A percentile compares a stretch with the other conserved stretches of the same genome.
phyloP scores from a whole-genome alignment of 2,329 filamentous ascomycete species.

The Fusarium austroafricanum region DNA sequence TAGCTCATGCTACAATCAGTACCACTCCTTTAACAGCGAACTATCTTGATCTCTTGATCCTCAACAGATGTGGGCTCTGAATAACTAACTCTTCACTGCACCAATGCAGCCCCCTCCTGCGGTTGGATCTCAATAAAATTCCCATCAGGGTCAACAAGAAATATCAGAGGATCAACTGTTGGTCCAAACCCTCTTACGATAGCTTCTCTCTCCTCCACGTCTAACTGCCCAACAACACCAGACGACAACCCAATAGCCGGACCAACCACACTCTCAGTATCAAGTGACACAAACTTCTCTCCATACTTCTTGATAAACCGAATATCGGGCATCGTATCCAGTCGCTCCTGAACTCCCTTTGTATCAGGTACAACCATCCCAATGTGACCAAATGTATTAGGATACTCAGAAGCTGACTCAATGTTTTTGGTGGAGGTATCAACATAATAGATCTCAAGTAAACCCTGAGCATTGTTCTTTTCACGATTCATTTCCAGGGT shows the following conservation, averaged over 20 bases:
- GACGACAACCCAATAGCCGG: background rate
- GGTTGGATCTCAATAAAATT: slow-evolving; percentile 21
- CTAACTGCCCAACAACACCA: background rate
- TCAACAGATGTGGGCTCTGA: background rate
- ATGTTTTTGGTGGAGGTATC: background rate
- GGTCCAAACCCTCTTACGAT: background rate
- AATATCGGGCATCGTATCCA: slow-evolving; percentile 2
- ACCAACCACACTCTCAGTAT: background rate
- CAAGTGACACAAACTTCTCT: background rate
- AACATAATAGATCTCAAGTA: background rate
- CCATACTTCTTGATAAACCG: slow-evolving; percentile 1
- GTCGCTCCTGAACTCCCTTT: background rate
- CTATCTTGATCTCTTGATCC: background rate
- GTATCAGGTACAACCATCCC: slow-evolving; percentile 6
- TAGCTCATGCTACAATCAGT: too few species aligned
- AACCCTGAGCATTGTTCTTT: slow-evolving; percentile 12
- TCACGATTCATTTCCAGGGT: slow-evolving; percentile 1
- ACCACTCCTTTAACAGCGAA: too few species aligned
- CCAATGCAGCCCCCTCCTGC: background rate
- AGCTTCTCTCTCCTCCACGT: background rate
- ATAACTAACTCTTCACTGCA: background rate
- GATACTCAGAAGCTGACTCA: background rate
- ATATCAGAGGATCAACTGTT: background rate
- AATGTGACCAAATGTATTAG: slow-evolving; percentile 4
- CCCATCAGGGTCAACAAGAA: slow-evolving; percentile 5